phyloP scores from a whole-genome alignment of 1,139 yeast genomes.

The Candida sp. region DNA sequence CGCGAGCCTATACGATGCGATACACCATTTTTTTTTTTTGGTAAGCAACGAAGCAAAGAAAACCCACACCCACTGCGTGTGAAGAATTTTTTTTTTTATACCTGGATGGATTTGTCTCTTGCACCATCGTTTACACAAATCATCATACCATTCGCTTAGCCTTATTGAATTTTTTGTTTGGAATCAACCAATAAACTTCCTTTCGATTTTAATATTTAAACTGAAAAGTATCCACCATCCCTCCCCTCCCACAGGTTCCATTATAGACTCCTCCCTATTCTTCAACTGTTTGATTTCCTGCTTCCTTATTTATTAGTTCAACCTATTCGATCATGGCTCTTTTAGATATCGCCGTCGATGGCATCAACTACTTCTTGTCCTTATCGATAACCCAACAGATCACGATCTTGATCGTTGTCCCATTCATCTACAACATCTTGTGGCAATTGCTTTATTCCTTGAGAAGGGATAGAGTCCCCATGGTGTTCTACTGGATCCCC shows the following conservation, averaged over 20 bases:
- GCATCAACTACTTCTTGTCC: conserved; percentile 24
- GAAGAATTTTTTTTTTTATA: neutral
- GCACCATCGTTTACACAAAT: neutral
- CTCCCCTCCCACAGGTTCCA: neutral
- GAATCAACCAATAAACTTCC: neutral
- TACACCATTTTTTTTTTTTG: neutral
- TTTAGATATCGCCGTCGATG: conserved; percentile 23
- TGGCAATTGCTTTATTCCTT: conserved; percentile 76
- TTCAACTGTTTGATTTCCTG: neutral
- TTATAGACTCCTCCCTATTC: neutral
- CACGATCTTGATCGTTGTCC: conserved; percentile 42
- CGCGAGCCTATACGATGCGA: neutral
- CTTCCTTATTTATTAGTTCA: neutral
- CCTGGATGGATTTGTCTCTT: neutral
- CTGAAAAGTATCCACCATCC: neutral
- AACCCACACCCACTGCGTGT: neutral
- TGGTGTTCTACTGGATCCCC: conserved; percentile 93
- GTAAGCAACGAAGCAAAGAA: too few relatives aligned
- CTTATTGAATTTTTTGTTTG: neutral
- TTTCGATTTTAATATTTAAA: conserved; percentile 1
- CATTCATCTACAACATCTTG: conserved; percentile 62
- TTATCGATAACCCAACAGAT: conserved; percentile 37
- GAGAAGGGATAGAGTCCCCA: conserved; percentile 82
- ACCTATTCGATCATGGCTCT: conserved; percentile 28
- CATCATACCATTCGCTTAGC: conserved; percentile 1